Evolutionary conservation across 2,329 filamentous ascomycete genomes (phyloP), one percentile per base, ranked within the genome.

Genomic region (Moelleriella libera): DNA sequence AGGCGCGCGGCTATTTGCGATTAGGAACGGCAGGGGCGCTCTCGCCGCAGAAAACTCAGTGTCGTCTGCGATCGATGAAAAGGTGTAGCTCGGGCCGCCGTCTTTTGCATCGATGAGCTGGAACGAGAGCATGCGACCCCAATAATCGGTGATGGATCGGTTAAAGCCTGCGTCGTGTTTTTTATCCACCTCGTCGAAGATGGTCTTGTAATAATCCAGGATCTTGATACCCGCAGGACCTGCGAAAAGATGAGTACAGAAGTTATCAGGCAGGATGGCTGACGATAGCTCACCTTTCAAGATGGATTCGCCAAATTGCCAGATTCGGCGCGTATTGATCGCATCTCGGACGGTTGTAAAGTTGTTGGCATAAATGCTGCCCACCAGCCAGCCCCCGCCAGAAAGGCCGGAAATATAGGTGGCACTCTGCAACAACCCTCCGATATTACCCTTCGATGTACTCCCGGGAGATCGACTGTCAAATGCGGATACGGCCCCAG

Each of bases 51-150:
- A 57, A 54, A 76, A 73, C 49, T 61, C 55, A 44, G 62, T 59
- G 45, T 72, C 60, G 41, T 68, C 57, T 66, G 61, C 67, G 55
- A 71, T 69, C 3, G 86, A 92, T 3, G 87, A 94, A 68, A 82
- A 94, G 4, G 88, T 95, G 58, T 83, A 88, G 12, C 70, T 72
- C 10, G 83, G 78, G 0, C 86, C 88, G 39, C 88, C 89, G 51
- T 85, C 66, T 1, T 72, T 74, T 5, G 78, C 83, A 59, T 90
- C 85, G 60, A 95, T 76, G 44, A 95, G 75, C 66, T 95, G 88
- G 64, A 83, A 94, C 1, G 82, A 82, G n/a, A 95, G 72, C 44
- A 85, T 85, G 49, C 88, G 83, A 30, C 85, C 86, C 83, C 88
- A 94, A 63, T 88, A 94, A 66, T 96, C 88, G 0, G 88, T 95